These are phyloP conservation scores for Solanum arcanum DNA, from an alignment of 257 asterid species.

Conservation along the genomic window DNA sequence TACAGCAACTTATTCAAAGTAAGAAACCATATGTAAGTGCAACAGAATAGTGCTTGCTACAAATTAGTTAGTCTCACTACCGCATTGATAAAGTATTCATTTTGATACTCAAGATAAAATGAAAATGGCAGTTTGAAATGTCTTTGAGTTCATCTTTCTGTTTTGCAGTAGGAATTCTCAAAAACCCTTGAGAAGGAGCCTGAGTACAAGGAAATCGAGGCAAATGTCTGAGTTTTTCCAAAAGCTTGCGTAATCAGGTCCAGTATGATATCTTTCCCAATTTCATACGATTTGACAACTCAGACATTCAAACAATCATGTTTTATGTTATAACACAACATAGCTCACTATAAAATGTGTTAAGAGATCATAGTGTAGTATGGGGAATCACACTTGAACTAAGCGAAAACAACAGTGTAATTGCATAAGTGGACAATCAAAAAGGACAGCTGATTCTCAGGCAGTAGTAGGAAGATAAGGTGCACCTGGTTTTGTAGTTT, in stretches of 20 bases:
- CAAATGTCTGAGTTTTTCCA: neutral
- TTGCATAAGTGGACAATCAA: neutral
- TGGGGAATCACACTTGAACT: neutral
- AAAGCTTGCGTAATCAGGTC: neutral
- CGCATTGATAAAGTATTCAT: neutral
- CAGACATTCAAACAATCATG: neutral
- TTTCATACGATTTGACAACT: neutral
- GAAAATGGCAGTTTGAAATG: neutral
- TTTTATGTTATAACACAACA: neutral
- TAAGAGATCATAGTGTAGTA: neutral
- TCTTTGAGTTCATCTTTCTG: neutral
- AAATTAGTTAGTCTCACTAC: neutral
- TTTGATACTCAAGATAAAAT: neutral
- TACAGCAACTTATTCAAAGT: neutral
- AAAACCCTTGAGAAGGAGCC: neutral
- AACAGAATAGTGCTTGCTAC: neutral
- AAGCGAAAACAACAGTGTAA: neutral
- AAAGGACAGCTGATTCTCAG: neutral
- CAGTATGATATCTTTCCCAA: neutral
- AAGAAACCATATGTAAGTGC: neutral
- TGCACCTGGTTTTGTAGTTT: neutral
- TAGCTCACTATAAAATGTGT: neutral
- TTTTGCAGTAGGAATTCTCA: neutral
- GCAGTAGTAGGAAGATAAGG: neutral
- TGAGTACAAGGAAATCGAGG: neutral